Base-by-base conservation (phyloP, 1,284 basidiomycete genomes). In the Volvariella volvacea region DNA sequence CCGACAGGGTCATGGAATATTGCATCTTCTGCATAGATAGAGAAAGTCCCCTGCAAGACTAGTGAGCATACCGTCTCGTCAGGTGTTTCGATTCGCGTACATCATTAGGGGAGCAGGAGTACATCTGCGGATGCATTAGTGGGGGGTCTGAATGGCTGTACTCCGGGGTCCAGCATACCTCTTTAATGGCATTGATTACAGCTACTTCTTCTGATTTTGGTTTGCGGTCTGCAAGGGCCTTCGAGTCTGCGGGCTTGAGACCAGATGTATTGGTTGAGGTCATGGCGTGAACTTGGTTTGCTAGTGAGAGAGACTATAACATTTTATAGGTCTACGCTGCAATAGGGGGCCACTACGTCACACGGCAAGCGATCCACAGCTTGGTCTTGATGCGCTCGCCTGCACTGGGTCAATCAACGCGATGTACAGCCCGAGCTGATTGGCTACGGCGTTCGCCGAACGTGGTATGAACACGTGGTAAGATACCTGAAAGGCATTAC, bases 1-100 rank as follows among this genome's bases (percentile, higher is more conserved):
- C 73, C 73, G 41, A 74, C 54, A n/a, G 71, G 72, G 51, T 74
- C 72, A 45, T 71, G 68, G 51, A 76, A 76, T 39, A 70, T 56
- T 1, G 70, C 71, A 28, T 73, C 58, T 17, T 57, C 45, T 6
- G 68, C 48, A 44, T 75, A 76, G 3, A 73, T 64, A 41, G 62
- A 59, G 50, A 74, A 76, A 1, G 72, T 66, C 15, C 45, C 59
- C 73, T 75, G 45, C 2, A 37, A 19, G 8, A 10, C 16, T 25
- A n/a, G 22, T n/a, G 20, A 33, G 17, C 14, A 7, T 14, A 6
- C n/a, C 19, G 4, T 41, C 31, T 14, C n/a, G 6, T 6, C 25
- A 12, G 15, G 9, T 28, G 22, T 0, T 28, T n/a, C n/a, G n/a
- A n/a, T n/a, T n/a, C n/a, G 41, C 54, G 34, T 43, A 70, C 71